A percentile compares a stretch with the other conserved stretches of the same genome.
phyloP scores from a whole-genome alignment of 1,284 basidiomycete genomes.

The Xerocomus minutiporus region DNA sequence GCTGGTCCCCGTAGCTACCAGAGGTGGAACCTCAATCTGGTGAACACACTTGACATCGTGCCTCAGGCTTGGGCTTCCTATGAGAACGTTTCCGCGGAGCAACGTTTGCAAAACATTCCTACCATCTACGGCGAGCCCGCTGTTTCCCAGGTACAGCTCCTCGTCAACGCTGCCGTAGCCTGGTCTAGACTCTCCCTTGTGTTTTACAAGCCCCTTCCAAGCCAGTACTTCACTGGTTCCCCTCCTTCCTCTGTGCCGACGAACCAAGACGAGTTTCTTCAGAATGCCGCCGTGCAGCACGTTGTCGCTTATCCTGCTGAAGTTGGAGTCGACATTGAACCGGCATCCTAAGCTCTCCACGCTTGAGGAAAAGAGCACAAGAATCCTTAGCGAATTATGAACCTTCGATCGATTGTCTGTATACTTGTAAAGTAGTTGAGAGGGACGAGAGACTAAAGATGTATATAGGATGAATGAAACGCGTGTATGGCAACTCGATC shows the following conservation, averaged over 20 bases:
- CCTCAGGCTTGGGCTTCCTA: constrained; percentile 3
- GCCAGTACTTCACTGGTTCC: background rate
- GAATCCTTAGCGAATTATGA: background rate
- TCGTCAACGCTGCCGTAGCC: background rate
- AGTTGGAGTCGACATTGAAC: background rate
- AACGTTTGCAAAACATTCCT: constrained; percentile 10
- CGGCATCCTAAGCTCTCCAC: background rate
- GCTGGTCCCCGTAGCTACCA: constrained; percentile 1
- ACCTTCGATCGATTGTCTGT: background rate
- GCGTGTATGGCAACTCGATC: background rate
- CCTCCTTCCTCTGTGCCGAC: background rate
- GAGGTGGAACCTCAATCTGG: constrained; percentile 15
- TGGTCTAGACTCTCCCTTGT: background rate
- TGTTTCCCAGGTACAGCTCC: too few relatives aligned
- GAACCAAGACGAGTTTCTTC: background rate
- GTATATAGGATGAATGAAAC: background rate
- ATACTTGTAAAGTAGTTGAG: background rate
- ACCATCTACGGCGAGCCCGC: constrained; percentile 3
- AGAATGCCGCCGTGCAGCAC: background rate
- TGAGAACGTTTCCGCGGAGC: background rate
- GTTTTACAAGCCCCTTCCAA: background rate
- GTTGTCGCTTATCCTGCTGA: background rate
- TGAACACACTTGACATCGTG: constrained; percentile 2
- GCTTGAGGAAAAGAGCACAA: too few relatives aligned
- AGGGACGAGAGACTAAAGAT: background rate